phyloP scores from a whole-genome alignment of 2,329 filamentous ascomycete genomes.

The Pseudopyrenochaeta lycopersici region DNA sequence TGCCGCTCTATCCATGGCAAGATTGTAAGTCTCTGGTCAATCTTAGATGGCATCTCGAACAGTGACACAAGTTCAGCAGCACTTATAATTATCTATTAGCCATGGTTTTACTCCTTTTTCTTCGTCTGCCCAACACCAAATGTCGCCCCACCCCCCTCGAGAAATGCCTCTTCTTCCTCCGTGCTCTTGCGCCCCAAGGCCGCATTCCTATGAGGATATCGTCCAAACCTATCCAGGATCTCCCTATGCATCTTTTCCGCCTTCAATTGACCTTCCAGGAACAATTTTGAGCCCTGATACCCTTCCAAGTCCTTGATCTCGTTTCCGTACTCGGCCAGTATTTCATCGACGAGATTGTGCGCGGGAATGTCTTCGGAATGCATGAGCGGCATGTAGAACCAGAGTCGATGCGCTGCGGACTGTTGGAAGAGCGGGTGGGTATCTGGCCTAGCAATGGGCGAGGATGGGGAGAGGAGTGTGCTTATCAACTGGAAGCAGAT shows the following conservation, averaged over 20 bases:
- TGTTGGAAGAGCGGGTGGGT: slow-evolving; percentile 37
- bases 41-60: no score
- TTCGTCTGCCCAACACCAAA: slow-evolving; percentile 47
- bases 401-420: slow-evolving; percentile 56
- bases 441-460: slow-evolving; percentile 35
- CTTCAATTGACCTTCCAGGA: slow-evolving; percentile 41
- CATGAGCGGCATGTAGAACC: slow-evolving; percentile 69
- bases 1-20: no score
- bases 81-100: background rate
- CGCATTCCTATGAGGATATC: slow-evolving; percentile 68
- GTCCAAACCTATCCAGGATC: slow-evolving; percentile 63
- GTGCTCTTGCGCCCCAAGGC: slow-evolving; percentile 60
- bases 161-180: slow-evolving; percentile 60
- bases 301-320: slow-evolving; percentile 43
- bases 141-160: slow-evolving; percentile 56
- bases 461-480: slow-evolving; percentile 42
- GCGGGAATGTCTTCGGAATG: slow-evolving; percentile 63
- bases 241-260: slow-evolving; percentile 59
- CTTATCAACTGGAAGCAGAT: slow-evolving; percentile 59
- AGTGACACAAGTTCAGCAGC: no score
- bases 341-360: slow-evolving; percentile 53
- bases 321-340: slow-evolving; percentile 41
- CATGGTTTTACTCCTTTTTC: no score
- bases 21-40: no score
- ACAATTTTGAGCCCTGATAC: slow-evolving; percentile 39